Conservation (phyloP, 2,329 filamentous ascomycete genomes). For the Tolypocladium amazonense region DNA sequence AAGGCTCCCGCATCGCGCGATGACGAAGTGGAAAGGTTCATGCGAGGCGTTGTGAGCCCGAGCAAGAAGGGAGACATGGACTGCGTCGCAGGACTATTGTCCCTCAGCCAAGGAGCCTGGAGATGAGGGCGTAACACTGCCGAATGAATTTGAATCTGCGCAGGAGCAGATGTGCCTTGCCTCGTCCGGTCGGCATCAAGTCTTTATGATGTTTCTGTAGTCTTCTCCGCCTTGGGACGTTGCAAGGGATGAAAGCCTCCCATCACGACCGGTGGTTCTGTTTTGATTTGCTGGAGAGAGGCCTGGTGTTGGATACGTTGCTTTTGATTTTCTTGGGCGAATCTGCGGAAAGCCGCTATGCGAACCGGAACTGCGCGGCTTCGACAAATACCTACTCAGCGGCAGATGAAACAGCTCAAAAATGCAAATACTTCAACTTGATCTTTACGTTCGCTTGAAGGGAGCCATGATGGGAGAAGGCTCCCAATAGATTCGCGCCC, state of each 20-base stretch:
- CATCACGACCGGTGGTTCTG: neutral
- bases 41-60: slow-evolving; percentile 54
- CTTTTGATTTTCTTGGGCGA: neutral
- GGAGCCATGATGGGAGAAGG: no score
- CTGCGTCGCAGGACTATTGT: slow-evolving; percentile 80
- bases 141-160: neutral
- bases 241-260: no score
- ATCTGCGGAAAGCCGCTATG: neutral
- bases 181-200: neutral
- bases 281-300: neutral
- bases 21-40: slow-evolving; percentile 64
- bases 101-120: slow-evolving; percentile 89
- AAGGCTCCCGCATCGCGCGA: slow-evolving; percentile 11
- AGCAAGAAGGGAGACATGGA: slow-evolving; percentile 75
- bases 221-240: neutral
- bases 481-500: no score
- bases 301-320: neutral
- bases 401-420: neutral
- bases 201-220: neutral
- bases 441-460: no score
- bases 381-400: neutral
- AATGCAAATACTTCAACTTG: neutral
- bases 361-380: neutral
- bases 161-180: neutral
- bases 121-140: slow-evolving; percentile 30